Conservation (phyloP, 2,329 filamentous ascomycete genomes). For the Aureobasidium pullulans region DNA sequence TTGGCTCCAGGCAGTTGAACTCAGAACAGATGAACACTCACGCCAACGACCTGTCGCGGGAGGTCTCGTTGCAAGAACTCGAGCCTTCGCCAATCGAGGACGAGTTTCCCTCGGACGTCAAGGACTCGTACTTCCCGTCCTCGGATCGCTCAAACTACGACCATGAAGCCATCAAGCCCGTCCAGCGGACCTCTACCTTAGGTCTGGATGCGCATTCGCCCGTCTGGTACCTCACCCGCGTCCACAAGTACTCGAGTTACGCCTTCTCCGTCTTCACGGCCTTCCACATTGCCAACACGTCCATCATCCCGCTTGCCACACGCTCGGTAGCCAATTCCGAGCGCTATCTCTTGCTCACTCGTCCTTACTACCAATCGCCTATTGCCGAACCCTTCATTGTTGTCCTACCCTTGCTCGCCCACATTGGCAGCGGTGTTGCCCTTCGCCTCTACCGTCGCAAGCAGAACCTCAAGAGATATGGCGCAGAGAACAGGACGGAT, state of each 20-base stretch:
- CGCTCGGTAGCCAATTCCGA: slow-evolving; percentile 68
- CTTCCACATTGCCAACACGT: slow-evolving; percentile 74
- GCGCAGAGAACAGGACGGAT: slow-evolving; percentile 54
- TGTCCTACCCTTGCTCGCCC: slow-evolving; percentile 63
- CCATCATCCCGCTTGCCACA: slow-evolving; percentile 68
- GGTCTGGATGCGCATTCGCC: slow-evolving; percentile 61
- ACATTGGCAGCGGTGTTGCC: slow-evolving; percentile 69
- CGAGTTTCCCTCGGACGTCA: slow-evolving; percentile 37
- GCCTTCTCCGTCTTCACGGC: slow-evolving; percentile 68
- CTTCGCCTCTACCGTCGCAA: slow-evolving; percentile 68
- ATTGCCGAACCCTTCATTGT: slow-evolving; percentile 74
- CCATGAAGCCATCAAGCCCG: slow-evolving; percentile 23
- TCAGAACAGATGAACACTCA: not conserved
- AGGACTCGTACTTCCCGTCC: slow-evolving; percentile 41
- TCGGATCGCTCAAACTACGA: slow-evolving; percentile 13
- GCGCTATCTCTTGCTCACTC: slow-evolving; percentile 79
- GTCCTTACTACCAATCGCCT: slow-evolving; percentile 84
- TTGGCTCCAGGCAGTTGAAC: not conserved
- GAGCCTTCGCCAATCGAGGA: slow-evolving; percentile 76
- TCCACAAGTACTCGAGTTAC: slow-evolving; percentile 87
- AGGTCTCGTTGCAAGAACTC: slow-evolving; percentile 56
- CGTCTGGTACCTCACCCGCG: slow-evolving; percentile 66
- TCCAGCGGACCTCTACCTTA: slow-evolving; percentile 32
- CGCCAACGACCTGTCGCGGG: slow-evolving; percentile 18
- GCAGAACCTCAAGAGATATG: slow-evolving; percentile 67